A percentile compares a stretch with the other conserved stretches of the same genome.
phyloP scores from a whole-genome alignment of 225 moss, liverwort and hornwort genomes.

The Antitrichia curtipendula region DNA sequence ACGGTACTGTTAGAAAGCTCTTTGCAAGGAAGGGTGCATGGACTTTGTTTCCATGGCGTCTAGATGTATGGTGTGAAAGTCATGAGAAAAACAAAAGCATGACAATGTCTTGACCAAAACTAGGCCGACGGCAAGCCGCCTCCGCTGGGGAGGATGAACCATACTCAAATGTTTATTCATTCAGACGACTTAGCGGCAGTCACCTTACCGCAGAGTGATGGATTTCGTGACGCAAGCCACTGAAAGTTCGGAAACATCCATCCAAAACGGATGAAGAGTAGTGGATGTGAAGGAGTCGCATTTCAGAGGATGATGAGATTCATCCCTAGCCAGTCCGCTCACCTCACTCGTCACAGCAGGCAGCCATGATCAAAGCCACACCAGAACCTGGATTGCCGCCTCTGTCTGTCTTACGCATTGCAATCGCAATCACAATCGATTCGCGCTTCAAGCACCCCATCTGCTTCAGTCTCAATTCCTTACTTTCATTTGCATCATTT shows the following conservation, averaged over 20 bases:
- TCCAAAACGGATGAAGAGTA: not conserved
- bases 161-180: not conserved
- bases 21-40: rapidly evolving
- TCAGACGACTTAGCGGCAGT: not conserved
- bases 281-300: not conserved
- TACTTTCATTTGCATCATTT: not conserved
- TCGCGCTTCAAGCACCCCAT: not conserved
- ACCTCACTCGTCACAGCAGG: not conserved
- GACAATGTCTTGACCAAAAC: not conserved
- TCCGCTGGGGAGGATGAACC: not conserved
- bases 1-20: no score
- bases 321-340: not conserved
- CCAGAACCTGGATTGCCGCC: not conserved
- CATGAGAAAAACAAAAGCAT: not conserved
- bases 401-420: not conserved
- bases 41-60: not conserved
- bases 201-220: not conserved
- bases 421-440: not conserved
- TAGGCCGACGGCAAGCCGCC: not conserved
- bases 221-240: not conserved
- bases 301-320: not conserved
- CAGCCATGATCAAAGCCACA: not conserved
- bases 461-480: not conserved
- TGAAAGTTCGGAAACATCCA: not conserved
- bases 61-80: not conserved